phyloP scores from a whole-genome alignment of 208 protist species.

The Trypanosoma rangeli region DNA sequence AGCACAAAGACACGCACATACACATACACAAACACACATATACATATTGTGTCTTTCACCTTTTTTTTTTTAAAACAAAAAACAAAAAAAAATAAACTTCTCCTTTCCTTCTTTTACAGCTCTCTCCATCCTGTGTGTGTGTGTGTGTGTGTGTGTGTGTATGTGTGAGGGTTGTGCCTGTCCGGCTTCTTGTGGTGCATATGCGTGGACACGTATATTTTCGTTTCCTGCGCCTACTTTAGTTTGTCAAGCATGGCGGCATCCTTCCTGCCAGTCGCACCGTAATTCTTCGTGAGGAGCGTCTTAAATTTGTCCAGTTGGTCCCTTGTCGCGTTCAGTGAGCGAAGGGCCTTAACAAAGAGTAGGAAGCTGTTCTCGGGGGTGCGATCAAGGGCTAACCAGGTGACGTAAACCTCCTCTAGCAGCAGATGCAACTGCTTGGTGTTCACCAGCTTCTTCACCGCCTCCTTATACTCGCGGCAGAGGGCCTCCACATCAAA shows the following conservation, averaged over 20 bases:
- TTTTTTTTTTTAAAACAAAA: too few species aligned
- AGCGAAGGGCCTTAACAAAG: conserved; percentile 54
- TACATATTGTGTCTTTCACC: too few species aligned
- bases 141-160: conserved; percentile 1
- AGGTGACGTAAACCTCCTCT: conserved; percentile 79
- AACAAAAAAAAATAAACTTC: too few species aligned
- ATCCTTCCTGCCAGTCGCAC: conserved; percentile 12
- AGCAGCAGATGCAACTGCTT: conserved; percentile 41
- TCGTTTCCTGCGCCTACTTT: conserved; percentile 10
- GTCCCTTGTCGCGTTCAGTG: conserved; percentile 32
- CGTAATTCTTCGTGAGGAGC: conserved; percentile 40
- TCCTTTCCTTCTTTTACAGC: background rate
- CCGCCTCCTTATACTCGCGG: conserved; percentile 50
- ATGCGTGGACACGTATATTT: background rate
- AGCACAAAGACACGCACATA: too few species aligned
- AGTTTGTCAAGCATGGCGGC: conserved; percentile 10
- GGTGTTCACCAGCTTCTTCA: conserved; percentile 62
- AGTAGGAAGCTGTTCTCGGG: conserved; percentile 40
- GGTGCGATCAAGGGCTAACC: conserved; percentile 49
- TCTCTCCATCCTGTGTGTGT: background rate
- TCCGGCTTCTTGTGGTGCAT: background rate
- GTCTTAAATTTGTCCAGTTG: conserved; percentile 49
- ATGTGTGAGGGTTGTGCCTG: background rate
- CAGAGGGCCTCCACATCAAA: conserved; percentile 73
- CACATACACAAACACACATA: too few species aligned